These are phyloP conservation scores for Pichia rugopelliculosa DNA, from an alignment of 805 yeast genomes.

Conservation along the genomic window DNA sequence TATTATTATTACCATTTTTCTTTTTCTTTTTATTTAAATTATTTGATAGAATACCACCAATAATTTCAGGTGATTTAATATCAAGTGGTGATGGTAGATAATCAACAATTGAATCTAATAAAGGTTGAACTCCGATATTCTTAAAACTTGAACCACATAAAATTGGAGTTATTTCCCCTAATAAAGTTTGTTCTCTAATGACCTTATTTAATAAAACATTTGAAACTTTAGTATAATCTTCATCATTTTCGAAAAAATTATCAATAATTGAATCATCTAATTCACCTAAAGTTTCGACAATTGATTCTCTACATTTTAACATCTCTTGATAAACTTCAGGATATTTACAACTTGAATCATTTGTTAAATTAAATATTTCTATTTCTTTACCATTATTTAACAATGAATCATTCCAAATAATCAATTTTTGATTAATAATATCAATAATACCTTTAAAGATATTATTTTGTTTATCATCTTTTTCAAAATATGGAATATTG, in stretches of 20 bases:
- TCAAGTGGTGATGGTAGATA: constrained; percentile 82
- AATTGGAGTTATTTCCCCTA: constrained; percentile 60
- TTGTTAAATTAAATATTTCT: constrained; percentile 37
- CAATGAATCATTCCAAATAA: constrained; percentile 39
- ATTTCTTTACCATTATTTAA: constrained; percentile 44
- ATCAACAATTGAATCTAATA: constrained; percentile 72
- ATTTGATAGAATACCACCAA: constrained; percentile 1
- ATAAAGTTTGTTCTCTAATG: constrained; percentile 55
- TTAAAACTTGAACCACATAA: constrained; percentile 89
- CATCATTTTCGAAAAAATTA: constrained; percentile 61
- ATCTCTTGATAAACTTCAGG: constrained; percentile 42
- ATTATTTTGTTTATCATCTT: constrained; percentile 31
- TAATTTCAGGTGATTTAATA: constrained; percentile 47
- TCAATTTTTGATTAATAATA: constrained; percentile 52
- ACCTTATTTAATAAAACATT: constrained; percentile 46
- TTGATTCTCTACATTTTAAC: constrained; percentile 55
- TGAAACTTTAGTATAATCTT: constrained; percentile 64
- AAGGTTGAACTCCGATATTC: constrained; percentile 92
- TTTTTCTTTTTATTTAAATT: constrained; percentile 18
- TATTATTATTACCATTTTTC: constrained; percentile 3
- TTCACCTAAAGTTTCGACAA: constrained; percentile 80
- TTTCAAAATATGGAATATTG: constrained; percentile 68
- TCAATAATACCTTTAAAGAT: constrained; percentile 70
- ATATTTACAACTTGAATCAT: constrained; percentile 11
- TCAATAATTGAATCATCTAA: constrained; percentile 72